Base-by-base conservation (phyloP, 176 grass and related monocot species). In the Alloteropsis semialata region DNA sequence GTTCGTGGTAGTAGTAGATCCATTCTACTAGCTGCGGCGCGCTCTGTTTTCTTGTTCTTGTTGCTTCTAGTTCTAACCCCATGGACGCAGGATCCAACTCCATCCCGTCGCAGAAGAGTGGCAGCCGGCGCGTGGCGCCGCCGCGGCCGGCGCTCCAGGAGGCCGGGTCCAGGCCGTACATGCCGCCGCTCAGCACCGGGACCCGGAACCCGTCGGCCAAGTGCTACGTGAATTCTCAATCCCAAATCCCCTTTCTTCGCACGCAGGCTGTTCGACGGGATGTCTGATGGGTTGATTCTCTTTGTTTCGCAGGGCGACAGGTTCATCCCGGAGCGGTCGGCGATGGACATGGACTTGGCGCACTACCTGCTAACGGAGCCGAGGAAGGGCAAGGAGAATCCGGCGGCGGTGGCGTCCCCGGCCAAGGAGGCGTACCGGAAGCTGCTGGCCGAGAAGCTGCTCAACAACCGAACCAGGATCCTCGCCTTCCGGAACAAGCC, bases 301-400 rank as follows among this genome's bases (percentile, higher is more conserved):
- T 25, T 68, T 81, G 80, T 39, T 65, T 87, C 17, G 42, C 82
- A 93, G 91, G 91, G 87, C 10, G 90, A 92, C 80, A 87, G 90
- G 73, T 92, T 92, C 65, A 92, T 89, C 10, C 69, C 90, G 0
- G 70, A 76, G 64, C 72, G 90, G 45, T 92, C 87, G 13, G 83
- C 83, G 17, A 89, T 92, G 87, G 90, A 92, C 69, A 86, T 92
- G 75, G 90, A 92, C 81, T 36, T 92, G 70, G 90, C 90, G 54
- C 81, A 87, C 46, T 89, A 92, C 69, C 80, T 92, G 46, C 84
- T 92, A 55, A 92, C 87, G 4, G 90, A 89, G 87, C 58, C 84
- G 18, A 92, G 68, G 87, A 92, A 87, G 81, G 87, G 41, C 27
- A 92, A 81, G 69, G 84, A 89, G 80, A 87, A 89, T 56, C 24